Conservation (phyloP, 2,329 filamentous ascomycete species). For the Dryadomyces quercus-mongolicae region DNA sequence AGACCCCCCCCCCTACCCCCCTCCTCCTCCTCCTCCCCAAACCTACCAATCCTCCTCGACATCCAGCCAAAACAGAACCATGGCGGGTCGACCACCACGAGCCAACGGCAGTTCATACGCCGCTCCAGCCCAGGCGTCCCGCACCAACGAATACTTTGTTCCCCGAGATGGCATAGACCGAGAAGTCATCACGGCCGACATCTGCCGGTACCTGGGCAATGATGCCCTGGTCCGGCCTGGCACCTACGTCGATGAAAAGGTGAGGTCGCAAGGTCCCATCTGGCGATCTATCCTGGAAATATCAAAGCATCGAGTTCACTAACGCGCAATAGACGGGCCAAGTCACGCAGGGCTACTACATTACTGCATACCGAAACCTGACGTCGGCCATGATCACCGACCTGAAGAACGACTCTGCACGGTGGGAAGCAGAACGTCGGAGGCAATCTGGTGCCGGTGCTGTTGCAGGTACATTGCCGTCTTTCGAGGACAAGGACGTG, state of each 20-base stretch:
- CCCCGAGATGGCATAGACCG: constrained; percentile 70
- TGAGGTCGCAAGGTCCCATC: not conserved
- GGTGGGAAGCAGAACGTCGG: constrained; percentile 49
- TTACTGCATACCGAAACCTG: constrained; percentile 67
- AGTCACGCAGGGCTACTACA: constrained; percentile 60
- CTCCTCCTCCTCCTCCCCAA: not conserved
- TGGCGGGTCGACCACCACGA: constrained; percentile 1
- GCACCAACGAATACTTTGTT: constrained; percentile 70
- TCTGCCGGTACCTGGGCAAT: constrained; percentile 73
- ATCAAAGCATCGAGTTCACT: too few species aligned
- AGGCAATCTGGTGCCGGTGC: constrained; percentile 30
- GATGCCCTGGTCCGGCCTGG: constrained; percentile 69
- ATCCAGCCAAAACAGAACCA: not conserved
- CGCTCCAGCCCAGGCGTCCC: constrained; percentile 14
- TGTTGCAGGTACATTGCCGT: constrained; percentile 40
- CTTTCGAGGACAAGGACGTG: constrained; percentile 22
- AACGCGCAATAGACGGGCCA: constrained; percentile 34
- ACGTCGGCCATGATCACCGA: constrained; percentile 60
- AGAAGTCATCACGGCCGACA: constrained; percentile 74
- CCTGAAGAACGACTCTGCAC: constrained; percentile 47
- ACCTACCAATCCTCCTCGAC: constrained; percentile 6
- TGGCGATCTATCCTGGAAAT: too few species aligned
- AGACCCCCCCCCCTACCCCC: not conserved
- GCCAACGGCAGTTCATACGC: not conserved
- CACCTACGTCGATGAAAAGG: constrained; percentile 41